Conservation (phyloP, 345 rosid genomes). For the Populus deltoides region DNA sequence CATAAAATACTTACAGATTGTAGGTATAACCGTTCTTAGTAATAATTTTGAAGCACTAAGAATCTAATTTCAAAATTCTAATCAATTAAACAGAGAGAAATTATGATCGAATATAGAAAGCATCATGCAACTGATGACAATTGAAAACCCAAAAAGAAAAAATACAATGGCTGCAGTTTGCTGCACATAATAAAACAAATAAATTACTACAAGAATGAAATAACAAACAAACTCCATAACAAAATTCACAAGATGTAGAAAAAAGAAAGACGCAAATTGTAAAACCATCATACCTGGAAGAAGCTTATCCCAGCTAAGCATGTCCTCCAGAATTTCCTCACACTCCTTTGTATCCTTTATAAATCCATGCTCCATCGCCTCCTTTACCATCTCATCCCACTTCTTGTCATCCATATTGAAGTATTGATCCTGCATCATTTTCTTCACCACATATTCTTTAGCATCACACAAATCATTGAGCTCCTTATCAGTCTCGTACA, state of each 20-base stretch:
- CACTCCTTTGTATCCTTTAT: constrained; percentile 74
- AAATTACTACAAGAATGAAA: not conserved
- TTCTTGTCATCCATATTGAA: constrained; percentile 79
- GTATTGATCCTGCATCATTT: constrained; percentile 56
- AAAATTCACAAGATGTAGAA: not conserved
- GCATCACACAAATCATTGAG: constrained; percentile 65
- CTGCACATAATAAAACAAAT: too few relatives aligned
- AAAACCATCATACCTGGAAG: constrained; percentile 59
- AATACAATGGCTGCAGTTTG: too few relatives aligned
- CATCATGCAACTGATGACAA: too few relatives aligned
- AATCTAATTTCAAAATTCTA: not conserved
- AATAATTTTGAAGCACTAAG: constrained; percentile 1
- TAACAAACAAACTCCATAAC: not conserved
- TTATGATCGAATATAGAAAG: not conserved
- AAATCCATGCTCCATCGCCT: constrained; percentile 55
- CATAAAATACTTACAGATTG: not conserved
- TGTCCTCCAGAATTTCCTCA: constrained; percentile 78
- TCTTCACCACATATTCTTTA: constrained; percentile 45
- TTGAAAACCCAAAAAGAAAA: too few relatives aligned
- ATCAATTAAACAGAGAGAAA: not conserved
- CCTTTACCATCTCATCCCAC: constrained; percentile 80
- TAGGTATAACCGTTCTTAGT: too few relatives aligned
- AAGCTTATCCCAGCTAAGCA: constrained; percentile 87
- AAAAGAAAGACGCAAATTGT: not conserved
- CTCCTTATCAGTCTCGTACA: constrained; percentile 66